phyloP scores from a whole-genome alignment of 306 rosid species.

The Vigna radiata region DNA sequence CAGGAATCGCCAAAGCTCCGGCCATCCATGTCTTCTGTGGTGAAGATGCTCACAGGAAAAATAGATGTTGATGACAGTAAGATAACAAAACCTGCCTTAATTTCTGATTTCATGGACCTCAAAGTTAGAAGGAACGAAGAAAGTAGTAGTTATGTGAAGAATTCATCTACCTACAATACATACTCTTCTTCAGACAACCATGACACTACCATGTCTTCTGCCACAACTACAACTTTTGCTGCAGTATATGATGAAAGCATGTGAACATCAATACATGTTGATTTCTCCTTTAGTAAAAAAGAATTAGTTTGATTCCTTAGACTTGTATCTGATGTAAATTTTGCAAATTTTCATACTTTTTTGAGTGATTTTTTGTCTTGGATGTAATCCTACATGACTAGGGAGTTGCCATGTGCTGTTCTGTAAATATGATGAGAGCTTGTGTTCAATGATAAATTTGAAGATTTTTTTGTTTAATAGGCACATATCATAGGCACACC shows the following conservation, averaged over 20 bases:
- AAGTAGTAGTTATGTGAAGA: conserved; percentile 35
- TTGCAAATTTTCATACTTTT: conserved; percentile 26
- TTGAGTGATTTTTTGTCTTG: not conserved
- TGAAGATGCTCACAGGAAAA: conserved; percentile 83
- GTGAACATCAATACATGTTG: conserved; percentile 32
- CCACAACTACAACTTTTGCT: conserved; percentile 54
- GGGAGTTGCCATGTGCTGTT: conserved; percentile 33
- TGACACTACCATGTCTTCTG: conserved; percentile 54
- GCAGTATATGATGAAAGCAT: conserved; percentile 48
- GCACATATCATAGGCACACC: not conserved
- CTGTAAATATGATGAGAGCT: conserved; percentile 43
- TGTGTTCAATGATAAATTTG: conserved; percentile 37
- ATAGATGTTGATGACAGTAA: conserved; percentile 48
- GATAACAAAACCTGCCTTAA: conserved; percentile 86
- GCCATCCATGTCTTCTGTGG: conserved; percentile 92
- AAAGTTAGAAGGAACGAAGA: conserved; percentile 53
- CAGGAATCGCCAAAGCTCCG: conserved; percentile 84
- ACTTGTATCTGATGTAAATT: conserved; percentile 47
- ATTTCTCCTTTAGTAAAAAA: not conserved
- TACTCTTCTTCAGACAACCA: conserved; percentile 59
- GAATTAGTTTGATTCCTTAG: conserved; percentile 36
- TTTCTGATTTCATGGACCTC: conserved; percentile 89
- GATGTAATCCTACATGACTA: conserved; percentile 6
- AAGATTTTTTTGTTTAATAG: not conserved
- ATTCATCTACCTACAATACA: conserved; percentile 40